A percentile compares a stretch with the other conserved stretches of the same genome.
Evolutionary conservation across 23 red algal genomes (phyloP).

Genomic region (Chondrus crispus): DNA sequence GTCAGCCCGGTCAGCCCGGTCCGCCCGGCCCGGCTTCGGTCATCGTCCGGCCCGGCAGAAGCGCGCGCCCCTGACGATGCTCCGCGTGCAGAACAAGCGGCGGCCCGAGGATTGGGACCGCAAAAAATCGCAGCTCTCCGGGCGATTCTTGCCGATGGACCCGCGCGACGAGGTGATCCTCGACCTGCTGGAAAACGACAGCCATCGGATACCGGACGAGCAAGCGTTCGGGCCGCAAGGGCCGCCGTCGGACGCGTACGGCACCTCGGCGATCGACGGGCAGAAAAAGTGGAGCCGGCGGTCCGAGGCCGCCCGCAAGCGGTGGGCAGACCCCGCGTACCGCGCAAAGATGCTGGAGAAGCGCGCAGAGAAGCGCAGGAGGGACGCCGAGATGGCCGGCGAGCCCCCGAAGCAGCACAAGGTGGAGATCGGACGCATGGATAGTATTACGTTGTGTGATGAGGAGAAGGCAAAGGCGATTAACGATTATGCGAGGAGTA

Average conservation of each 20-base stretch:
- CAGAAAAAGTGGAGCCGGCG: slow-evolving; percentile 62
- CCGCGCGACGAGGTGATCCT: slow-evolving; percentile 55
- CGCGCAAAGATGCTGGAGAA: slow-evolving; percentile 70
- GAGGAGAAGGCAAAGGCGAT: slow-evolving; percentile 70
- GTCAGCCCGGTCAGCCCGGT: no score
- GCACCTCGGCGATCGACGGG: neutral
- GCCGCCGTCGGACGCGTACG: slow-evolving; percentile 3
- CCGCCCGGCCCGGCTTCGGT: no score
- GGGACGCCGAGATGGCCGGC: slow-evolving; percentile 5
- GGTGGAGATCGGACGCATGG: slow-evolving; percentile 67
- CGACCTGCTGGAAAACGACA: slow-evolving; percentile 31
- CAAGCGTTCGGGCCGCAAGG: neutral
- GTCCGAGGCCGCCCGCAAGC: slow-evolving; percentile 64
- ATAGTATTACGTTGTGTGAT: slow-evolving; percentile 63
- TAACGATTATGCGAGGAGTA: slow-evolving; percentile 70
- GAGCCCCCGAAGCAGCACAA: slow-evolving; percentile 8
- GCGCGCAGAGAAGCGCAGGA: slow-evolving; percentile 34
- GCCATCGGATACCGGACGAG: neutral
- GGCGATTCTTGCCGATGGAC: slow-evolving; percentile 63
- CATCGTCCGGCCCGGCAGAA: no score
- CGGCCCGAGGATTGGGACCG: slow-evolving; percentile 53
- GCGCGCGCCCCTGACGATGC: slow-evolving; percentile 39
- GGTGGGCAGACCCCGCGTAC: slow-evolving; percentile 73
- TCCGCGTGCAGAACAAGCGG: slow-evolving; percentile 59
- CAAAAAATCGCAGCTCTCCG: slow-evolving; percentile 41